Conservation (phyloP, 2,329 filamentous ascomycete species). For the Alternaria sp. region DNA sequence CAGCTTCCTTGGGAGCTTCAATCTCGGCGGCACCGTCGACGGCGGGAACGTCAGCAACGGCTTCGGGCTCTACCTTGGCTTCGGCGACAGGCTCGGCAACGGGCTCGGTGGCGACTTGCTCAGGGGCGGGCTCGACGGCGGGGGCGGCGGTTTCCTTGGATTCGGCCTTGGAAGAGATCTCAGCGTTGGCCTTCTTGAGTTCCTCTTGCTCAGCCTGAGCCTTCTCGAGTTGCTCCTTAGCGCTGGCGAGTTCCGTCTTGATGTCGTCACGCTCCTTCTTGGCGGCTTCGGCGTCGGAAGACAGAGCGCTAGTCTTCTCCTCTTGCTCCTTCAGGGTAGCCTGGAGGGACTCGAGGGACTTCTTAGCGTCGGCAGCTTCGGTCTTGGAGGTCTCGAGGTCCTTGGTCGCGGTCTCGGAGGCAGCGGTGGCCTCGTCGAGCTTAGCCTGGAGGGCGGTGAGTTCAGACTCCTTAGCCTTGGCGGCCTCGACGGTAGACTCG, state of each 20-base stretch:
- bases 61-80: background rate
- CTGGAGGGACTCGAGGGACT: constrained; percentile 14
- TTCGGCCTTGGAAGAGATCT: constrained; percentile 24
- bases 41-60: background rate
- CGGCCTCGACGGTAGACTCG: constrained; percentile 22
- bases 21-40: background rate
- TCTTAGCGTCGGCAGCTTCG: constrained; percentile 20
- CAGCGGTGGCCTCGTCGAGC: constrained; percentile 21
- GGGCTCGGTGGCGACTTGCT: constrained; percentile 2
- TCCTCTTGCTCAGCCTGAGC: constrained; percentile 23
- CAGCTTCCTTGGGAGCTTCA: background rate
- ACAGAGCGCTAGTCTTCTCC: constrained; percentile 18
- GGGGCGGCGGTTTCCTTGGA: constrained; percentile 19
- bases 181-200: constrained; percentile 23
- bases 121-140: constrained; percentile 4
- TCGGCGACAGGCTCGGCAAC: constrained; percentile 3
- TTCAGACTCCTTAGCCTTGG: constrained; percentile 24
- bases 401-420: constrained; percentile 18
- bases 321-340: constrained; percentile 21
- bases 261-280: constrained; percentile 27
- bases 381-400: constrained; percentile 26
- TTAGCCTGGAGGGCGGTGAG: constrained; percentile 25
- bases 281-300: constrained; percentile 19
- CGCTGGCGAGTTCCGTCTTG: constrained; percentile 24
- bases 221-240: constrained; percentile 29